Evolutionary conservation across 805 yeast genomes (phyloP).

Genomic region (Candida insectorum): DNA sequence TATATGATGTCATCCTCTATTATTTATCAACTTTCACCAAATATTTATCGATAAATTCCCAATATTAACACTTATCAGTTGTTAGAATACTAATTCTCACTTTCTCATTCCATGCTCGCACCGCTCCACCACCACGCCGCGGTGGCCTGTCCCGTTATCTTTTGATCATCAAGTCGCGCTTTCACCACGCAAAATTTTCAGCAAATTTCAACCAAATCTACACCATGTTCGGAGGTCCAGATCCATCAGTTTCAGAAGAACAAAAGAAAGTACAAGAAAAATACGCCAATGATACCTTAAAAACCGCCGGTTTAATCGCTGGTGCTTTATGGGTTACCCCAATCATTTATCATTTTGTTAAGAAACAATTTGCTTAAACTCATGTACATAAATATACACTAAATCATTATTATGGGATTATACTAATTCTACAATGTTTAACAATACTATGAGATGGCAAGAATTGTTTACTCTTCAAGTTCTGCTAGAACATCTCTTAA

Average conservation of each 20-base stretch:
- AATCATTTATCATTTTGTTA: constrained; percentile 51
- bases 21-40: neutral
- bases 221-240: constrained; percentile 50
- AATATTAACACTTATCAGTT: neutral
- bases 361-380: constrained; percentile 38
- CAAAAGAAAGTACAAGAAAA: constrained; percentile 65
- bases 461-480: constrained; percentile 12
- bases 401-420: too few relatives aligned
- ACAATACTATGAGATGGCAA: too few relatives aligned
- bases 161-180: constrained; percentile 1
- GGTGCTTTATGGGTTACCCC: constrained; percentile 62
- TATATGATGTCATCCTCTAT: constrained; percentile 74
- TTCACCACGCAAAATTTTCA: constrained; percentile 10
- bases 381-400: constrained; percentile 2
- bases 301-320: constrained; percentile 59
- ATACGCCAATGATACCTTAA: constrained; percentile 56
- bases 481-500: constrained; percentile 33
- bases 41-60: too few relatives aligned
- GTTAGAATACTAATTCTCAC: too few relatives aligned
- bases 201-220: constrained; percentile 3
- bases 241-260: constrained; percentile 49
- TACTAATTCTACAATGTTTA: too few relatives aligned
- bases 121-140: neutral
- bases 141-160: neutral
- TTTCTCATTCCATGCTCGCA: too few relatives aligned